phyloP scores from a whole-genome alignment of 441 rosid genomes.

The Rhodomyrtus psidioides region DNA sequence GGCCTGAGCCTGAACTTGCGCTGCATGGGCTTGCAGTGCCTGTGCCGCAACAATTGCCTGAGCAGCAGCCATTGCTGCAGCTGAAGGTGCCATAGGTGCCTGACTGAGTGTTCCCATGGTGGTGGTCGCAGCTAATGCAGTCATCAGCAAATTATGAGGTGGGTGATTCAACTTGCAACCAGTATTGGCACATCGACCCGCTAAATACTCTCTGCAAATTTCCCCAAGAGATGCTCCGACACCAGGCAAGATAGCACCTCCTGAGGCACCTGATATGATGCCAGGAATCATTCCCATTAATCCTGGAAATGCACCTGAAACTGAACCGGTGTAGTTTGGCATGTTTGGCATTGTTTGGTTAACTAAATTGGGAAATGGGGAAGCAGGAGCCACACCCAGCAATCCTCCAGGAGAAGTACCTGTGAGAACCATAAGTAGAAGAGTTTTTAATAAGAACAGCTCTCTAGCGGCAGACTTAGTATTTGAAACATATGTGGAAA shows the following conservation, averaged over 20 bases:
- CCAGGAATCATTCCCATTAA: constrained; percentile 96
- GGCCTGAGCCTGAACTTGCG: constrained; percentile 87
- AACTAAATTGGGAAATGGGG: constrained; percentile 65
- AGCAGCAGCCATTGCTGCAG: constrained; percentile 99
- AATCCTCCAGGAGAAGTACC: constrained; percentile 80
- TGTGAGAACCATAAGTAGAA: constrained; percentile 4
- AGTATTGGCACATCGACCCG: constrained; percentile 72
- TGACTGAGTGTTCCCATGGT: constrained; percentile 83
- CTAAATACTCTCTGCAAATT: constrained; percentile 91
- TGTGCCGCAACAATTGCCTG: constrained; percentile 99
- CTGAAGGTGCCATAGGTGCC: constrained; percentile 99
- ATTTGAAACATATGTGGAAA: not conserved
- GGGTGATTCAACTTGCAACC: constrained; percentile 93
- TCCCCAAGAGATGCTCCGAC: constrained; percentile 96
- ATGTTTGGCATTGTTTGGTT: constrained; percentile 99
- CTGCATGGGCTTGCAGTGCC: constrained; percentile 99
- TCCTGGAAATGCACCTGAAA: constrained; percentile 92
- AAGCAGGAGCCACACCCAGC: constrained; percentile 65
- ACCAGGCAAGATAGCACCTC: constrained; percentile 96
- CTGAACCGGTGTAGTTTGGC: constrained; percentile 96
- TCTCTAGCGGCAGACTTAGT: not conserved
- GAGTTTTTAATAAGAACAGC: not conserved
- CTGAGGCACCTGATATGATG: constrained; percentile 77
- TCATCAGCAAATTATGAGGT: constrained; percentile 85
- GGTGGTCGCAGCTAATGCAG: constrained; percentile 88